Evolutionary conservation across 768 basidiomycete genomes (phyloP), one percentile per base, ranked within the genome.

Genomic region (Fibroporia radiculosa): DNA sequence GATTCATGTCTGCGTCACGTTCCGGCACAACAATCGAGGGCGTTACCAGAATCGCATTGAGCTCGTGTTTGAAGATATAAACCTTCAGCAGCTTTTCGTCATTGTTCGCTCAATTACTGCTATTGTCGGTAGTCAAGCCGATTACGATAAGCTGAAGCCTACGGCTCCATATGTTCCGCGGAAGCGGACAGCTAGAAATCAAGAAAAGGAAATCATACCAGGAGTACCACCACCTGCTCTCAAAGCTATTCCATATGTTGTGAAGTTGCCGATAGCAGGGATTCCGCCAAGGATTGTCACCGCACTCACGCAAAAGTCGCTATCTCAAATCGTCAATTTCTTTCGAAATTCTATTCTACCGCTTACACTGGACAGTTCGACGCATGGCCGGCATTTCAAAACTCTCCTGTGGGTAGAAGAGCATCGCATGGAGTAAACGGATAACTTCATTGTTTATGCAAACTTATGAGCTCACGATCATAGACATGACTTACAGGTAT

Each of bases 341-440:
- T 22, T 54, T 12, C 34, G 42, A 0, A 24, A 6, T 13, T 25
- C 32, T 3, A n/a, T 68, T 29, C 49, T 83, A 8, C 78, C 80
- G 0, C n/a, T 16, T 0, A 38, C 34, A 0, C 48, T 82, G 13
- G 56, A 69, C 36, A 58, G 52, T 20, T 56, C 55, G 2, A 67
- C 70, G 0, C 77, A 80, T 51, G 63, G 63, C 0, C 60, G 68
- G 0, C 62, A 68, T 40, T 80, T 77, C 62, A 74, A 74, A 55
- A 56, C 63, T 18, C 56, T 82, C 3, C 52, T 82, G 0, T 80
- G 78, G 77, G 64, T 70, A 1, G 79, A 82, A 51, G 80, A 68
- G 45, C 39, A 47, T 22, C 45, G 55, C 1, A 56, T 56, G 48
- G 54, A 56, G 60, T 61, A 43, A 24, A 59, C 55, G 25, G 47